Evolutionary conservation across 2,329 filamentous ascomycete species (phyloP).

Genomic region (Monilinia aucupariae): DNA sequence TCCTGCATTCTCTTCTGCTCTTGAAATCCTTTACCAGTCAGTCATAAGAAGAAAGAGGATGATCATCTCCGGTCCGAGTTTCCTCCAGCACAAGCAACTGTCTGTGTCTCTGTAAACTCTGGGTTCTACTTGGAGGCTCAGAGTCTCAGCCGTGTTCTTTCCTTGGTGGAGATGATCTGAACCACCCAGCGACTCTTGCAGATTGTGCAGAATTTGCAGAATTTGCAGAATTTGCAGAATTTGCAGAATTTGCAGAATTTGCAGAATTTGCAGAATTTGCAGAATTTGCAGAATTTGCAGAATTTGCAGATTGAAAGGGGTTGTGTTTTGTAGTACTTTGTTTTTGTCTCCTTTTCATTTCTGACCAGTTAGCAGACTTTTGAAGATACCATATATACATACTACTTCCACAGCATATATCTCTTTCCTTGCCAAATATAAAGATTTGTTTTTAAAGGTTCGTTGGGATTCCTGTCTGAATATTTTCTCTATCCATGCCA

Average conservation of each 20-base stretch:
- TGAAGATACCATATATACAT: not conserved
- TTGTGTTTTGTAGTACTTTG: too few relatives aligned
- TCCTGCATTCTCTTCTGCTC: not conserved
- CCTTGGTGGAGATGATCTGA: not conserved
- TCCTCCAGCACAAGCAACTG: not conserved
- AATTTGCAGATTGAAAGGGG: not conserved
- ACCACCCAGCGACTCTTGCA: not conserved
- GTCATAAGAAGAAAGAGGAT: not conserved
- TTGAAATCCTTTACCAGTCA: not conserved
- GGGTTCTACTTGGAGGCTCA: not conserved
- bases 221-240: not conserved
- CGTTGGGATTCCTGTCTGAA: not conserved
- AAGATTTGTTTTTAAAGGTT: not conserved
- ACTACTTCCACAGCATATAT: too few relatives aligned
- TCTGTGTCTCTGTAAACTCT: not conserved
- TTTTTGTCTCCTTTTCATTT: too few relatives aligned
- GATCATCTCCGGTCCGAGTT: conserved; percentile 8
- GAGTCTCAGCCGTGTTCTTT: not conserved
- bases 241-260: not conserved
- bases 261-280: not conserved
- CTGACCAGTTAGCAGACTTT: conserved; percentile 1
- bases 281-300: not conserved
- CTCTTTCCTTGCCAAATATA: not conserved
- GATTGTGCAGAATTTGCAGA: not conserved
- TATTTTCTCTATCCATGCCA: not conserved